Percentiles rank a stretch among this genome's conserved stretches.
Evolutionary conservation across 257 asterid species (phyloP).

Genomic region (Solanum commersonii): DNA sequence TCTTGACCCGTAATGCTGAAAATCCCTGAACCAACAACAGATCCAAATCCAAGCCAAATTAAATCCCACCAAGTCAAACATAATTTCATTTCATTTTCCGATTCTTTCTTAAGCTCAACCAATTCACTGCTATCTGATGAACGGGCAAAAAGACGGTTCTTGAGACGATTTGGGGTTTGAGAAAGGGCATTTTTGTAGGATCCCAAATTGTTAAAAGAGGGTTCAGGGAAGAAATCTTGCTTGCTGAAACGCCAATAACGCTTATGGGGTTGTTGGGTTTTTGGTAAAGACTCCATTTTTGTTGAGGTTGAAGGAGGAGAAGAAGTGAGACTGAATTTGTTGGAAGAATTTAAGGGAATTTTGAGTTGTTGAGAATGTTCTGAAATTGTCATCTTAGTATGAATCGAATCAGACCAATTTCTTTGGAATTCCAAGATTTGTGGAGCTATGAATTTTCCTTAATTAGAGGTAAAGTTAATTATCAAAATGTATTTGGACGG

Average conservation of each 20-base stretch:
- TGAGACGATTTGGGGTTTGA: conserved; percentile 60
- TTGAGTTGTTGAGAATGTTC: conserved; percentile 14
- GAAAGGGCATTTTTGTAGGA: conserved; percentile 59
- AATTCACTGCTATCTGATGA: conserved; percentile 59
- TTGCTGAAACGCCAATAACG: conserved; percentile 88
- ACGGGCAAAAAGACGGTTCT: conserved; percentile 63
- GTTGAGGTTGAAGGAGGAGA: not conserved
- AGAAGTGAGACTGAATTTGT: not conserved
- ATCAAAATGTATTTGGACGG: not conserved
- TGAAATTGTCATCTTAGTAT: not conserved
- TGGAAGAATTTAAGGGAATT: conserved; percentile 4
- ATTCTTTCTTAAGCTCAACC: conserved; percentile 40
- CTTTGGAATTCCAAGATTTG: not conserved
- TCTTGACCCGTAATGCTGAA: conserved; percentile 88
- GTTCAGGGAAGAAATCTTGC: conserved; percentile 79
- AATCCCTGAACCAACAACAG: conserved; percentile 93
- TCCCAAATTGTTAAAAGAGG: conserved; percentile 47
- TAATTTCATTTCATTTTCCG: conserved; percentile 63
- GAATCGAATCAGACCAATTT: not conserved
- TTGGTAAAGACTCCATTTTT: conserved; percentile 6
- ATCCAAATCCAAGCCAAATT: conserved; percentile 84
- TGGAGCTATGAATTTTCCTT: not conserved
- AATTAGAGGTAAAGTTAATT: not conserved
- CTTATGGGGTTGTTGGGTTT: not conserved
- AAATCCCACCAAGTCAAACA: conserved; percentile 98